Conservation (phyloP, 257 asterid species). For the Osmanthus fragrans region DNA sequence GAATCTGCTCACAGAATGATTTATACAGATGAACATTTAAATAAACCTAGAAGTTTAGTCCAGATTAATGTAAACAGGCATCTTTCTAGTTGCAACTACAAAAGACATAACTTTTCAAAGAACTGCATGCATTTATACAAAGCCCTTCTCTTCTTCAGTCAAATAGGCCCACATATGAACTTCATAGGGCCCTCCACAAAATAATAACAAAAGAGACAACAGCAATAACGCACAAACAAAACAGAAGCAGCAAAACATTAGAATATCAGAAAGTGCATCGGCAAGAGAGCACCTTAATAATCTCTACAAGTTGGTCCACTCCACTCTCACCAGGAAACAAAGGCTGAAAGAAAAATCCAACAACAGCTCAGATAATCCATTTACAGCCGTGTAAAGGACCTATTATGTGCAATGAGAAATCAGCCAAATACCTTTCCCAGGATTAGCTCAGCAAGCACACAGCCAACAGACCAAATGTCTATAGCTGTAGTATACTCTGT, state of each 20-base stretch:
- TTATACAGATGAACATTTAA: no score
- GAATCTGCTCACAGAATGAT: no score
- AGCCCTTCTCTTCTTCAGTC: no score
- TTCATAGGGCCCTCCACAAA: no score
- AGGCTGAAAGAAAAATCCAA: slow-evolving; percentile 28
- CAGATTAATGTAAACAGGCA: no score
- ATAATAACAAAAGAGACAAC: no score
- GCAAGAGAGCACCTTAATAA: slow-evolving; percentile 30
- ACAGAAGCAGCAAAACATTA: not conserved
- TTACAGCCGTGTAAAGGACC: slow-evolving; percentile 7
- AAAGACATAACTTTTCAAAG: no score
- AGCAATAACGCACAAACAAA: not conserved
- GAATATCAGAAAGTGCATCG: not conserved
- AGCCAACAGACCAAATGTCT: slow-evolving; percentile 88
- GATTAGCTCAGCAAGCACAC: slow-evolving; percentile 81
- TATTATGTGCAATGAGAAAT: not conserved
- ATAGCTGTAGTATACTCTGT: slow-evolving; percentile 77
- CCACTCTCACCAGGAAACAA: slow-evolving; percentile 46
- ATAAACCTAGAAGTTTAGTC: no score
- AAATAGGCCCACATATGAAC: no score
- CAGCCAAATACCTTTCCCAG: slow-evolving; percentile 62
- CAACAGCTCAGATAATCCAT: not conserved
- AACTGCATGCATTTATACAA: no score
- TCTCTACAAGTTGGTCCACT: slow-evolving; percentile 45
- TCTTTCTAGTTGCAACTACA: no score